A percentile compares a stretch with the other conserved stretches of the same genome.
Evolutionary conservation across 163 green algal species (phyloP).

Genomic region (Trebouxia gelatinosa): DNA sequence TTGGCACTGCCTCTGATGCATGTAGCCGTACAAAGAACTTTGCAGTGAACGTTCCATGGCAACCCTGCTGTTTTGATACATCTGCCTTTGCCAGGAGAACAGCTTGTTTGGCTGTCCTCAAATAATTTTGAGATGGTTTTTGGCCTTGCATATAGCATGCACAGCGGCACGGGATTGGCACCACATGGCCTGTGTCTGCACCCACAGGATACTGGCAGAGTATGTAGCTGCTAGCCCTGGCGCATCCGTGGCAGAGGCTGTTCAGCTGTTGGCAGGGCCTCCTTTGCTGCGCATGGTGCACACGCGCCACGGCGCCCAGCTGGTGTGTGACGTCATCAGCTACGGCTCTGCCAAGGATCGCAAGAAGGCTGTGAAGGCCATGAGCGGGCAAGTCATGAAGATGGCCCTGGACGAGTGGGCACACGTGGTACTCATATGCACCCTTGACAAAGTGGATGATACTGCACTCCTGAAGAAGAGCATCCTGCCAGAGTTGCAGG

Average conservation of each 20-base stretch:
- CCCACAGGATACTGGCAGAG: slow-evolving; percentile 72
- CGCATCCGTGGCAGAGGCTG: slow-evolving; percentile 65
- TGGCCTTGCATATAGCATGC: not conserved
- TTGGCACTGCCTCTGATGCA: too few species aligned
- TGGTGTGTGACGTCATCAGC: slow-evolving; percentile 68
- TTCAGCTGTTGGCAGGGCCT: slow-evolving; percentile 74
- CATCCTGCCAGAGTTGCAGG: slow-evolving; percentile 66
- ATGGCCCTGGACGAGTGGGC: slow-evolving; percentile 83
- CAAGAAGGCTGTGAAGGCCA: slow-evolving; percentile 13
- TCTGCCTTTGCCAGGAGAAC: too few species aligned
- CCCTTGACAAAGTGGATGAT: slow-evolving; percentile 80
- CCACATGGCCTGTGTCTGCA: not conserved
- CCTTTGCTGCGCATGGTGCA: slow-evolving; percentile 87
- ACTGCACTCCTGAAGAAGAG: slow-evolving; percentile 77
- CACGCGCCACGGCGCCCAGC: slow-evolving; percentile 76
- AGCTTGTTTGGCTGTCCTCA: not conserved
- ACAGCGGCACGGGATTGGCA: not conserved
- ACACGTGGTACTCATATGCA: slow-evolving; percentile 71
- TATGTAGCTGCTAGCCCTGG: slow-evolving; percentile 70
- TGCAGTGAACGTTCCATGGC: too few species aligned
- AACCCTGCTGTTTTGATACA: too few species aligned
- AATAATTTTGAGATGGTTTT: not conserved
- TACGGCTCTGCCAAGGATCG: slow-evolving; percentile 78
- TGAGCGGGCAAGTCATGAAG: slow-evolving; percentile 61
- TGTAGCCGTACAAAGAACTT: too few species aligned